Percentiles rank a stretch among this genome's conserved stretches.
These are phyloP conservation scores for Pseudogymnoascus sp. DNA, from an alignment of 2,329 filamentous ascomycete species.

Conservation along the genomic window DNA sequence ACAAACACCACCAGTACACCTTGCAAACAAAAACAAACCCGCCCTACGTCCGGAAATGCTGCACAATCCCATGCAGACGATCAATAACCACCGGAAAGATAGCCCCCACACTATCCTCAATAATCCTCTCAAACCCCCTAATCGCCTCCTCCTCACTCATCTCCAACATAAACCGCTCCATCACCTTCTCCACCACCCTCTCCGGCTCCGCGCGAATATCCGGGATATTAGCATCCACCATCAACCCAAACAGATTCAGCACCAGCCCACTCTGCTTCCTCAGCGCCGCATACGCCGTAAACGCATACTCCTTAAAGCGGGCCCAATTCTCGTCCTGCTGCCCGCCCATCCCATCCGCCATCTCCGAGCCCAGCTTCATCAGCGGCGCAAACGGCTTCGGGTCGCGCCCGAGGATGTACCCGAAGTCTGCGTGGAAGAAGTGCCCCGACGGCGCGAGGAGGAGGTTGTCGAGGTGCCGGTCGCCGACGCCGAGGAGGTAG, in stretches of 20 bases:
- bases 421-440: slow-evolving; percentile 98
- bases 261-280: slow-evolving; percentile 87
- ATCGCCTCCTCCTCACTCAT: slow-evolving; percentile 89
- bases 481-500: slow-evolving; percentile 91
- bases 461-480: slow-evolving; percentile 91
- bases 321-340: slow-evolving; percentile 71
- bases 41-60: slow-evolving; percentile 69
- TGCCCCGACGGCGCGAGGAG: slow-evolving; percentile 82
- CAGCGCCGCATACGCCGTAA: slow-evolving; percentile 85
- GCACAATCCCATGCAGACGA: slow-evolving; percentile 84
- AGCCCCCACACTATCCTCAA: slow-evolving; percentile 83
- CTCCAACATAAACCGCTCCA: slow-evolving; percentile 88
- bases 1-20: neutral
- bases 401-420: slow-evolving; percentile 93
- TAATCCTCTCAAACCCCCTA: slow-evolving; percentile 75
- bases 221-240: slow-evolving; percentile 96
- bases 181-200: slow-evolving; percentile 88
- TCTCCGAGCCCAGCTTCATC: slow-evolving; percentile 95
- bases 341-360: slow-evolving; percentile 98
- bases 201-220: slow-evolving; percentile 89
- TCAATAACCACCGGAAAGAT: slow-evolving; percentile 93
- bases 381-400: slow-evolving; percentile 95
- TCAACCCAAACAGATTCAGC: slow-evolving; percentile 88
- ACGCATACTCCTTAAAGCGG: slow-evolving; percentile 91
- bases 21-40: neutral